Evolutionary conservation across 441 rosid genomes (phyloP).

Genomic region (Adansonia gregorii): DNA sequence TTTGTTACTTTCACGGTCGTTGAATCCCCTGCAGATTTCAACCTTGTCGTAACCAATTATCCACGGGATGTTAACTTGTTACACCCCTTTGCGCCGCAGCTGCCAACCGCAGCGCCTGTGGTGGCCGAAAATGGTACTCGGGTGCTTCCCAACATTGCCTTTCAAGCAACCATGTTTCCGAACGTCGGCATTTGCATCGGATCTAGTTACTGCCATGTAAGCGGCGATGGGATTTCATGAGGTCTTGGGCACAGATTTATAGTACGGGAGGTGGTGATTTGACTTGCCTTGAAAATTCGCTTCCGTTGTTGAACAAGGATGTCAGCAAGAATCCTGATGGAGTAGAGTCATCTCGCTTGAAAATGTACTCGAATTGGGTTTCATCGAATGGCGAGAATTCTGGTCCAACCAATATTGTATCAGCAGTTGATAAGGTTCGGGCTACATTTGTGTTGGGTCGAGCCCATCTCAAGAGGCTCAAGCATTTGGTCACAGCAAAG

Average conservation of each 20-base stretch:
- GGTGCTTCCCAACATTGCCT: conserved; percentile 30
- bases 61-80: conserved; percentile 14
- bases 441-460: conserved; percentile 41
- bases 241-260: conserved; percentile 49
- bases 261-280: conserved; percentile 15
- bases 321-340: conserved; percentile 42
- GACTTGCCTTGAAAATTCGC: conserved; percentile 18
- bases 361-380: background rate
- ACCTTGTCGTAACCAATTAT: conserved; percentile 23
- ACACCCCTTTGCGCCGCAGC: conserved; percentile 34
- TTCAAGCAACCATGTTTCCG: conserved; percentile 57
- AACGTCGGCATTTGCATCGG: conserved; percentile 55
- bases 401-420: background rate
- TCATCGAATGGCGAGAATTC: background rate
- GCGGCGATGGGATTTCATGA: conserved; percentile 66
- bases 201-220: conserved; percentile 40
- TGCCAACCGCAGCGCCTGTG: background rate
- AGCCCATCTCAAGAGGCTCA: conserved; percentile 34
- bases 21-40: conserved; percentile 36
- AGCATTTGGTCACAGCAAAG: conserved; percentile 28
- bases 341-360: conserved; percentile 21
- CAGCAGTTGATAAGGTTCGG: conserved; percentile 38
- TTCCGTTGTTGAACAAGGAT: conserved; percentile 37
- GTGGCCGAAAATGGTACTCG: background rate
- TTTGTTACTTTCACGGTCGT: conserved; percentile 35